Conservation (phyloP, 129 eudicot species). For the Chrysanthemum lavandulifolium region DNA sequence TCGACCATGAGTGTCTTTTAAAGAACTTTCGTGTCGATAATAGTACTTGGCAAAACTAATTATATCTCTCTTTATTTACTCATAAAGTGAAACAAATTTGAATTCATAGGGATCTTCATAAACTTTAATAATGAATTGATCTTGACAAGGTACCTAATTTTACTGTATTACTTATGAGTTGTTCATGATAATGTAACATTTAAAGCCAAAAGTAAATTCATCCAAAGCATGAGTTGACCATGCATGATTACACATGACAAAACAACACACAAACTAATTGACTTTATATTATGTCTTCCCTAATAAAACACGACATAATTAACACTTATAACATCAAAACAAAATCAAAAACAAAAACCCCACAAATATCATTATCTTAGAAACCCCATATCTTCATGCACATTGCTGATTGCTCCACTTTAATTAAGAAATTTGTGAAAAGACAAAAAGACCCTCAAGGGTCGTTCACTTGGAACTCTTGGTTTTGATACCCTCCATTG, state of each 20-base stretch:
- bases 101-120: not conserved
- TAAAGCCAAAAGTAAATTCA: constrained; percentile 13
- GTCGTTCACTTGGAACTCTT: constrained; percentile 37
- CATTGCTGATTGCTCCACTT: constrained; percentile 13
- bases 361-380: constrained; percentile 24
- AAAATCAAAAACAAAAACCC: not conserved
- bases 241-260: constrained; percentile 23
- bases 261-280: constrained; percentile 28
- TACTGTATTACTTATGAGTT: not conserved
- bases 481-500: constrained; percentile 38
- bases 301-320: constrained; percentile 31
- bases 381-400: constrained; percentile 32
- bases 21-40: too few species aligned
- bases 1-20: too few species aligned
- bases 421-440: constrained; percentile 15
- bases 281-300: constrained; percentile 30
- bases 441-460: constrained; percentile 43
- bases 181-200: not conserved
- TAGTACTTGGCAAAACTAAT: too few species aligned
- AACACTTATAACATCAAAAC: constrained; percentile 27
- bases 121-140: not conserved
- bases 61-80: too few species aligned
- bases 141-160: not conserved
- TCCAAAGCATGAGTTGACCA: constrained; percentile 30
- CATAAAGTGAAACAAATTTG: not conserved